Evolutionary conservation across 306 rosid genomes (phyloP).

Genomic region (Alnus glutinosa): DNA sequence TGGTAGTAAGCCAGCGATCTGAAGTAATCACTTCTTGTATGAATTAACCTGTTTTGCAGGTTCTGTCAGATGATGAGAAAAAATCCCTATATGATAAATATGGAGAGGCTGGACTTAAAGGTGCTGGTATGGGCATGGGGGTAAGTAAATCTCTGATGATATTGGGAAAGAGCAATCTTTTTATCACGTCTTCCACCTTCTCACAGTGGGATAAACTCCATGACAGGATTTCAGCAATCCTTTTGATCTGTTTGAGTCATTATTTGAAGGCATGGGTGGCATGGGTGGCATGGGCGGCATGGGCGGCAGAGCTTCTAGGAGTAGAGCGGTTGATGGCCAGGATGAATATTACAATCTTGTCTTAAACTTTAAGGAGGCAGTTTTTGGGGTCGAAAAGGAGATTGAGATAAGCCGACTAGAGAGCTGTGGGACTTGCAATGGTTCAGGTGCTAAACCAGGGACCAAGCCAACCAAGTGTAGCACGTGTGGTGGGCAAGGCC

Average conservation of each 20-base stretch:
- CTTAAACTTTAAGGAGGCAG: conserved; percentile 91
- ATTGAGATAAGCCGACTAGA: conserved; percentile 85
- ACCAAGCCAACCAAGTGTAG: conserved; percentile 76
- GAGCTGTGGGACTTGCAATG: conserved; percentile 88
- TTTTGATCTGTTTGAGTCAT: conserved; percentile 60
- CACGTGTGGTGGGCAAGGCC: conserved; percentile 98
- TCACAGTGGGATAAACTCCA: conserved; percentile 8
- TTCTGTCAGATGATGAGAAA: conserved; percentile 95
- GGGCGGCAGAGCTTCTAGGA: conserved; percentile 59
- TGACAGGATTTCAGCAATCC: conserved; percentile 69
- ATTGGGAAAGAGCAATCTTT: conserved; percentile 5
- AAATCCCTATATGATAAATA: conserved; percentile 79
- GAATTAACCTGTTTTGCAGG: conserved; percentile 51
- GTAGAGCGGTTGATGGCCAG: conserved; percentile 62
- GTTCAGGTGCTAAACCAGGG: conserved; percentile 96
- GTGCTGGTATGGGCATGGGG: conserved; percentile 82
- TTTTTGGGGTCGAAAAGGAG: conserved; percentile 95
- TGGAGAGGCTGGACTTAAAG: conserved; percentile 98
- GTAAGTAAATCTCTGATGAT: conserved; percentile 52
- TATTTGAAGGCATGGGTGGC: conserved; percentile 62
- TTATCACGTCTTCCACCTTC: background rate
- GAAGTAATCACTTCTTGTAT: conserved; percentile 19
- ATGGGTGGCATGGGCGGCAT: conserved; percentile 52
- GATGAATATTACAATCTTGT: conserved; percentile 73
- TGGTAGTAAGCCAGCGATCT: conserved; percentile 12